phyloP scores from a whole-genome alignment of 208 protist species.

The Trypanosoma vivax region DNA sequence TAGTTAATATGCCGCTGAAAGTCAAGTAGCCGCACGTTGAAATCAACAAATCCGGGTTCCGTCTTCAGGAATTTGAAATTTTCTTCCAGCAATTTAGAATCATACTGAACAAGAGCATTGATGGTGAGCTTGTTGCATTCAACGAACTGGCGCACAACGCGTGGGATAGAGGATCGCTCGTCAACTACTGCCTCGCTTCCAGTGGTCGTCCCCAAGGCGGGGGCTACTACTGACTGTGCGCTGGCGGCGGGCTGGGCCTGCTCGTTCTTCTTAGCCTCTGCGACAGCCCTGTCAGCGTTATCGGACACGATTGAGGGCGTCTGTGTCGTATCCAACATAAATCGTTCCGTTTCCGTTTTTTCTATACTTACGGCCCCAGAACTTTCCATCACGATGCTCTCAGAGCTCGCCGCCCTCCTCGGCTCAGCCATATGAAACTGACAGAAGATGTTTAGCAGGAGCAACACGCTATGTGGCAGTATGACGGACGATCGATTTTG shows the following conservation, averaged over 20 bases:
- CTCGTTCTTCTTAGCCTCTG: constrained; percentile 17
- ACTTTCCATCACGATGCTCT: constrained; percentile 33
- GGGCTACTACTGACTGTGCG: neutral
- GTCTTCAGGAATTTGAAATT: constrained; percentile 64
- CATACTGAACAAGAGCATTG: constrained; percentile 62
- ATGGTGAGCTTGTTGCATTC: constrained; percentile 74
- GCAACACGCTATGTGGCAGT: constrained; percentile 47
- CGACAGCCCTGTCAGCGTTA: constrained; percentile 27
- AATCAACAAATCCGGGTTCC: constrained; percentile 86
- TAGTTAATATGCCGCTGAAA: constrained; percentile 56
- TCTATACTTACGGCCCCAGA: constrained; percentile 17
- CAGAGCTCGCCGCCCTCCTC: constrained; percentile 23
- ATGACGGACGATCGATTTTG: constrained; percentile 32
- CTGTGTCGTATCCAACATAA: constrained; percentile 42
- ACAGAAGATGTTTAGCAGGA: constrained; percentile 52
- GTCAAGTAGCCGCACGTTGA: constrained; percentile 78
- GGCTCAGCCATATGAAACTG: constrained; percentile 59
- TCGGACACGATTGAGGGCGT: constrained; percentile 54
- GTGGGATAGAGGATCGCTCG: constrained; percentile 30
- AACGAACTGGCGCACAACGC: constrained; percentile 60
- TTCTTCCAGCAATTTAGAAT: constrained; percentile 56
- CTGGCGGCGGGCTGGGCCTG: constrained; percentile 7
- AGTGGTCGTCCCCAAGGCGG: neutral
- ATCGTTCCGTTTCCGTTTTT: constrained; percentile 66
- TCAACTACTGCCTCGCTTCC: constrained; percentile 11